Conservation (phyloP, 805 yeast genomes). For the Wickerhamomyces ciferrii region DNA sequence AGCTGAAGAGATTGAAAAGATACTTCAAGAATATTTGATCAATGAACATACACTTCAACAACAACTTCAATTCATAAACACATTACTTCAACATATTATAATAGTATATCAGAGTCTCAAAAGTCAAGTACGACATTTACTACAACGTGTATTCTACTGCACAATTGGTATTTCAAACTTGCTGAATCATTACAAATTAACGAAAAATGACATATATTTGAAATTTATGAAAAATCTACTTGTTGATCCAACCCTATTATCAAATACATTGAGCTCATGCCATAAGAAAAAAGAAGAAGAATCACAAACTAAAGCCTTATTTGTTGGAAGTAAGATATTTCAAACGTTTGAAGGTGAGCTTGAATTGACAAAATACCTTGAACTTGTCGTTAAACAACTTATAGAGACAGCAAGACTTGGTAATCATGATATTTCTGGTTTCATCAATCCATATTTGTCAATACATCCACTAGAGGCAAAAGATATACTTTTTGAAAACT, state of each 20-base stretch:
- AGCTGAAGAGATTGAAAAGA: constrained; percentile 6
- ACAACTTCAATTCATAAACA: constrained; percentile 10
- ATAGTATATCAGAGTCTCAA: constrained; percentile 19
- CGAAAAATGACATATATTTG: constrained; percentile 17
- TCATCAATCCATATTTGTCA: constrained; percentile 14
- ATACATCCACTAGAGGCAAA: constrained; percentile 21
- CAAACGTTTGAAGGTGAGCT: constrained; percentile 18
- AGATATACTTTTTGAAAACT: constrained; percentile 7
- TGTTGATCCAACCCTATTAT: constrained; percentile 11
- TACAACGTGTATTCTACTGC: constrained; percentile 14
- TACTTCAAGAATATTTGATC: constrained; percentile 5
- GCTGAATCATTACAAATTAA: constrained; percentile 12
- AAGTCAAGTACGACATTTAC: constrained; percentile 3
- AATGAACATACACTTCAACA: constrained; percentile 6
- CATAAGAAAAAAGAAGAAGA: constrained; percentile 7
- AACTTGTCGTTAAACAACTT: constrained; percentile 10
- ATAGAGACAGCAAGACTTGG: constrained; percentile 5
- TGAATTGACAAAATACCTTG: constrained; percentile 9
- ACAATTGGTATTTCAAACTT: constrained; percentile 14
- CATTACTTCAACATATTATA: constrained; percentile 14
- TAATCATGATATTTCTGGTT: constrained; percentile 3
- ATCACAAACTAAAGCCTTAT: constrained; percentile 11
- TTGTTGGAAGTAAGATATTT: constrained; percentile 21
- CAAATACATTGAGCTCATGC: constrained; percentile 4
- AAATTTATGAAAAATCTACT: constrained; percentile 15